Percentiles rank a stretch among this genome's conserved stretches.
phyloP scores from a whole-genome alignment of 140 eudicot genomes.

The Cichorium intybus region DNA sequence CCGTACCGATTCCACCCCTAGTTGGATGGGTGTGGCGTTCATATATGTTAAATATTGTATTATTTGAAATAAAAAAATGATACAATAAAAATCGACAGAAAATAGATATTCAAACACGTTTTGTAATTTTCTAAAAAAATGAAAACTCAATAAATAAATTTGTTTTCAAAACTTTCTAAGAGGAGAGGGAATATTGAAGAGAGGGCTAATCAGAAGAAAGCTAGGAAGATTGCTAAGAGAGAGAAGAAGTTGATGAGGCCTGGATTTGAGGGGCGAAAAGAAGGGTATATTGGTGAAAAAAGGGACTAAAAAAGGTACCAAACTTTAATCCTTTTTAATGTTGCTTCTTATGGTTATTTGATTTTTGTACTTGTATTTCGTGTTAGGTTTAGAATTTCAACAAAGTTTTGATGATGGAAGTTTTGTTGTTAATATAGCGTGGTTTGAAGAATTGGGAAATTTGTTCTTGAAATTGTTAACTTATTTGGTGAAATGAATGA shows the following conservation, averaged over 20 bases:
- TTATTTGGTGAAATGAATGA: not conserved
- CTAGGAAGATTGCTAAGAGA: conserved; percentile 89
- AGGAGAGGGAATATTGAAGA: conserved; percentile 73
- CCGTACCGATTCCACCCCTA: no score
- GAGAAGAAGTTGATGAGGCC: conserved; percentile 99
- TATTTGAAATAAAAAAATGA: no score
- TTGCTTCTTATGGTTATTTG: no score
- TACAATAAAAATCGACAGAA: no score
- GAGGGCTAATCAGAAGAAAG: conserved; percentile 69
- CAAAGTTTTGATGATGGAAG: not conserved
- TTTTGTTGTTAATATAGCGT: not conserved
- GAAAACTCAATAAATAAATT: no score
- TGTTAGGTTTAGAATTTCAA: no score
- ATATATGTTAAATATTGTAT: no score
- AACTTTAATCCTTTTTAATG: conserved; percentile 4
- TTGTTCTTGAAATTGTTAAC: not conserved
- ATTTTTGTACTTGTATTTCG: no score
- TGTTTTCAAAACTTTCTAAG: no score
- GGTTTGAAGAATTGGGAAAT: conserved; percentile 7
- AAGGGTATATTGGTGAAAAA: conserved; percentile 62
- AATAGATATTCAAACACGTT: no score
- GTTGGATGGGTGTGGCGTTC: no score
- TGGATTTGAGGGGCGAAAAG: conserved; percentile 89
- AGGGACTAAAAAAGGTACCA: conserved; percentile 5
- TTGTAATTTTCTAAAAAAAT: no score